Percentiles rank a stretch among this genome's conserved stretches.
Conservation (phyloP, 495 filamentous ascomycete genomes). For the Daldinia decipiens region DNA sequence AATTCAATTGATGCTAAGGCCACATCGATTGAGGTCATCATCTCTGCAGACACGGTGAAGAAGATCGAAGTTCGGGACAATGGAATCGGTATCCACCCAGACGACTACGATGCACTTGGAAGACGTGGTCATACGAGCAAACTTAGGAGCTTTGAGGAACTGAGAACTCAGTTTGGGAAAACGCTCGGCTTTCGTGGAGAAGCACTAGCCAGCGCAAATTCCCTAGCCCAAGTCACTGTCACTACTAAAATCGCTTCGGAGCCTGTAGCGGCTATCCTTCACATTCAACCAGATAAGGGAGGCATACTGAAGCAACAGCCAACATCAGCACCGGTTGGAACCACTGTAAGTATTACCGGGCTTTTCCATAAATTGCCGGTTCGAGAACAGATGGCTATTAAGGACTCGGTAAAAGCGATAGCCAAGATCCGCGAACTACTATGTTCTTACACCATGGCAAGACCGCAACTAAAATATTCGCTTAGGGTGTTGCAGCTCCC, state of each 20-base stretch:
- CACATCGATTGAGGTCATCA: conserved; percentile 74
- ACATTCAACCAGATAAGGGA: conserved; percentile 51
- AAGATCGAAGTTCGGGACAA: conserved; percentile 92
- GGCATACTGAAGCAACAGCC: conserved; percentile 54
- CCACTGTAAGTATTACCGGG: conserved; percentile 73
- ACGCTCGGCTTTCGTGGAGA: conserved; percentile 89
- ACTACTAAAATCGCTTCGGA: conserved; percentile 79
- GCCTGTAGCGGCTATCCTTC: conserved; percentile 63
- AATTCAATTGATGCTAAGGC: conserved; percentile 89
- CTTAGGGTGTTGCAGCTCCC: conserved; percentile 74
- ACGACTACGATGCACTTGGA: conserved; percentile 75
- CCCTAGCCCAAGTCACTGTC: conserved; percentile 72
- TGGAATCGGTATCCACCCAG: conserved; percentile 78
- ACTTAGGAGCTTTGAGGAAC: conserved; percentile 75
- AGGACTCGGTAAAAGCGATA: conserved; percentile 69
- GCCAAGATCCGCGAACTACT: conserved; percentile 72
- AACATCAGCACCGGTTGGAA: conserved; percentile 77
- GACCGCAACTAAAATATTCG: conserved; percentile 69
- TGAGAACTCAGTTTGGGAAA: conserved; percentile 70
- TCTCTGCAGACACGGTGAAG: conserved; percentile 80
- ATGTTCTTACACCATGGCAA: conserved; percentile 79
- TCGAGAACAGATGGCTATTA: conserved; percentile 71
- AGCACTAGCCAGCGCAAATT: conserved; percentile 80
- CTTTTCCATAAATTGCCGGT: conserved; percentile 81
- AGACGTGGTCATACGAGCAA: conserved; percentile 86